Base-by-base conservation (phyloP, 352 stramenopile species). In the Pythium scleroteichum region DNA sequence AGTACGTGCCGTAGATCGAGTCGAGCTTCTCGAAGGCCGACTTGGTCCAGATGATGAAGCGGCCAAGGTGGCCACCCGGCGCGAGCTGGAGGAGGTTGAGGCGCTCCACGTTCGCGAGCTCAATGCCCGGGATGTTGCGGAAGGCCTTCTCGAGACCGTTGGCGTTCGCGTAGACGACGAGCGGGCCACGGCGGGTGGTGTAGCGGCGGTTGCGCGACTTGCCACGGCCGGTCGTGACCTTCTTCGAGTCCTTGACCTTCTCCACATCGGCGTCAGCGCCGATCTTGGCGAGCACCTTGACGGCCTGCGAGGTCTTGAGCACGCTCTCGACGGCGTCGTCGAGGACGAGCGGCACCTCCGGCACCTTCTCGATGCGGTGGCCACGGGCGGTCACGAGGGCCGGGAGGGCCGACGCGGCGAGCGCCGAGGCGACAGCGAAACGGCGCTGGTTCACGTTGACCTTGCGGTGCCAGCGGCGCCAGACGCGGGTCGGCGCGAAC, bases 151-250 rank as follows among this genome's bases (percentile, higher is more conserved):
- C 83, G 59, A 98, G 83, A 56, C 95, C 89, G 74, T 92, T 93
- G 41, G 92, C 93, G 71, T 98, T 88, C 63, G 89, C 87, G 88
- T 98, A 98, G 53, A 99, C 94, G 52, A 99, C 78, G 47, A 99
- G 88, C 68, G 97, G 97, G 47, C 97, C 97, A 68, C 92, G 89
- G 68, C 97, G 92, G 47, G 95, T 93, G 40, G 85, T 85, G 84
- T 99, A 99, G 72, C 97, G 88, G 71, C 97, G 95, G 86, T 99
- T 99, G 78, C 97, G 92, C 72, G 96, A 97, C 95, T 99, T 99
- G 77, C 97, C 97, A 87, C 98, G 98, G 73, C 97, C 97, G 23
- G 93, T 93, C 64, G 96, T 96, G 64, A 99, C 87, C 81, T 99
- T 97, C 86, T 98, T 98, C 48, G 96, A 99, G 66, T 94, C 92